Evolutionary conservation across 805 yeast species (phyloP).

Genomic region (Candida argentea): DNA sequence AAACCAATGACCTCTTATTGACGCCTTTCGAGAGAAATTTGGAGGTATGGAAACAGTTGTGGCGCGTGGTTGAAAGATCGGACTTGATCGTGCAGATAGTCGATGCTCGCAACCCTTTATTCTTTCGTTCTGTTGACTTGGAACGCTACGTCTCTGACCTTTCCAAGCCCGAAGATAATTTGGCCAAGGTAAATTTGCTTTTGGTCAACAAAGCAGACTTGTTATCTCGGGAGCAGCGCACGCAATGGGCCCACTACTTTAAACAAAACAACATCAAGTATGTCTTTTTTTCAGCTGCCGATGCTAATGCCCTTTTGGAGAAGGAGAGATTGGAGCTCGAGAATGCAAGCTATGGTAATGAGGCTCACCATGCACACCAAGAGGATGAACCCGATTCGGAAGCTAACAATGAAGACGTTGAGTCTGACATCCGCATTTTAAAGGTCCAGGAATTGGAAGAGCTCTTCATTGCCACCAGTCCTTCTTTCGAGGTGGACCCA

Average conservation of each 20-base stretch:
- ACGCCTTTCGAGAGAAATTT: conserved; percentile 96
- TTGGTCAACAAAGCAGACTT: conserved; percentile 92
- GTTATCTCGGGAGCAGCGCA: conserved; percentile 65
- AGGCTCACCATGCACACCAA: not conserved
- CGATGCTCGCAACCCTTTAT: conserved; percentile 89
- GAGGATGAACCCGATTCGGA: conserved; percentile 17
- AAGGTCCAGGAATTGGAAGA: conserved; percentile 79
- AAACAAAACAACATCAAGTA: conserved; percentile 56
- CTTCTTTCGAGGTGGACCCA: conserved; percentile 46
- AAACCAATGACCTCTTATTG: conserved; percentile 70
- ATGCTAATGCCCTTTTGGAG: conserved; percentile 69
- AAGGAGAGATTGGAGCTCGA: conserved; percentile 41
- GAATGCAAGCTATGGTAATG: conserved; percentile 10
- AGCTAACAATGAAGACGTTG: conserved; percentile 16
- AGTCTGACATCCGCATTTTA: conserved; percentile 48
- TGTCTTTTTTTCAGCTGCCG: conserved; percentile 87
- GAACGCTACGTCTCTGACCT: conserved; percentile 75
- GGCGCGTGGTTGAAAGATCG: conserved; percentile 96
- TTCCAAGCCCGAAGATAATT: conserved; percentile 36
- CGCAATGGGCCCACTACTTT: conserved; percentile 82
- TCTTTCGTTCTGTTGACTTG: conserved; percentile 81
- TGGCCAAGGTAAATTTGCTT: conserved; percentile 62
- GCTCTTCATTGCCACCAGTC: conserved; percentile 68
- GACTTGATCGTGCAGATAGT: conserved; percentile 94
- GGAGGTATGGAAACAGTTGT: conserved; percentile 96